Conservation (phyloP, 768 basidiomycete species). For the Melanogaster broomeanus region DNA sequence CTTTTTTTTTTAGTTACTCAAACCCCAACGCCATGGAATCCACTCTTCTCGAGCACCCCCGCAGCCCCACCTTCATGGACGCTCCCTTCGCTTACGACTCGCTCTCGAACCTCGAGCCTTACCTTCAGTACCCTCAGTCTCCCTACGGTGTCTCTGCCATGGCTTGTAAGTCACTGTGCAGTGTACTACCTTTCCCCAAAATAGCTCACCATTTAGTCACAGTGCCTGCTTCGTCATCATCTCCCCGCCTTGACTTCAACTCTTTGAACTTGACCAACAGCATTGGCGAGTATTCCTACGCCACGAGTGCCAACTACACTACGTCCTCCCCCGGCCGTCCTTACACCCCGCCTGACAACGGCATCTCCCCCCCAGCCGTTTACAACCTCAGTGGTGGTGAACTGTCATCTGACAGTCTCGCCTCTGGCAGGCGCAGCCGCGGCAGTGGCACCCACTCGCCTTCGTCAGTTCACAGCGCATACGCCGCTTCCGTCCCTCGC, state of each 20-base stretch:
- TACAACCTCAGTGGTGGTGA: conserved; percentile 73
- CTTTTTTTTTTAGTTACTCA: conserved; percentile 7
- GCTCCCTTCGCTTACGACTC: conserved; percentile 48
- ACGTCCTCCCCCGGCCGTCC: conserved; percentile 56
- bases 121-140: conserved; percentile 72
- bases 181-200: neutral
- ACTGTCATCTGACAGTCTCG: conserved; percentile 69
- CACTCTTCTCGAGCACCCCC: conserved; percentile 51
- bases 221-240: conserved; percentile 57
- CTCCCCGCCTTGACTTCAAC: conserved; percentile 66
- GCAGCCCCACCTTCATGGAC: conserved; percentile 54
- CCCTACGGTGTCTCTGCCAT: conserved; percentile 61
- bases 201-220: conserved; percentile 13
- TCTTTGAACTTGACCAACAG: conserved; percentile 56
- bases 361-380: conserved; percentile 72
- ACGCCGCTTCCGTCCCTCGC: conserved; percentile 66
- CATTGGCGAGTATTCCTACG: conserved; percentile 60
- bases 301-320: conserved; percentile 56
- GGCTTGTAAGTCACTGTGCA: conserved; percentile 53
- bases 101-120: conserved; percentile 47
- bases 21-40: conserved; percentile 43
- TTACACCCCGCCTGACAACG: conserved; percentile 67
- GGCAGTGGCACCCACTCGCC: conserved; percentile 64
- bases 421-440: conserved; percentile 67
- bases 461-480: conserved; percentile 45